phyloP scores from a whole-genome alignment of 148 eudicot species.

The Camellia granthamiana region DNA sequence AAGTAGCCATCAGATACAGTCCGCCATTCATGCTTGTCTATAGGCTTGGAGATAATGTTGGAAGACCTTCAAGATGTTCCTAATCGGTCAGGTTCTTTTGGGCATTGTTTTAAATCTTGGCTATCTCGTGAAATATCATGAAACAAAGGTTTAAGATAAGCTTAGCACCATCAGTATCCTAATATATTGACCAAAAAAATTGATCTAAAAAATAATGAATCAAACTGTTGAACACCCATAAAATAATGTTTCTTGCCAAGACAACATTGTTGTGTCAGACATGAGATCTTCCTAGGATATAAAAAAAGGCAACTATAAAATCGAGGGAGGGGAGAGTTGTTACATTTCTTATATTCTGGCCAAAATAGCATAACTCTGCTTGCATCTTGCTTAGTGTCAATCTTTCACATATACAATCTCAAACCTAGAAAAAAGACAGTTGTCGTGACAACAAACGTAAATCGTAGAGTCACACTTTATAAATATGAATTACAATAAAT shows the following conservation, averaged over 20 bases:
- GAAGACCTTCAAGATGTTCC: neutral
- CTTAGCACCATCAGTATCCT: neutral
- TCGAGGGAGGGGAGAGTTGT: too few species aligned
- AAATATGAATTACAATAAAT: too few species aligned
- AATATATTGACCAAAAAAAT: neutral
- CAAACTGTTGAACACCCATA: neutral
- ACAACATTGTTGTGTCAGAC: neutral
- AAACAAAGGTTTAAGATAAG: neutral
- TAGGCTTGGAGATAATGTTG: neutral
- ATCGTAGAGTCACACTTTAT: too few species aligned
- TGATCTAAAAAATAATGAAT: neutral
- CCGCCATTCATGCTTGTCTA: too few species aligned
- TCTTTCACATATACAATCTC: too few species aligned
- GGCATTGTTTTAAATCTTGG: neutral
- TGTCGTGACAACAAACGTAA: too few species aligned
- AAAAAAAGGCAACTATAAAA: neutral
- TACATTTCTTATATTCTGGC: too few species aligned
- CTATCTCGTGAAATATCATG: neutral
- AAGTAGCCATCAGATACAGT: too few species aligned
- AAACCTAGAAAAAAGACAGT: too few species aligned
- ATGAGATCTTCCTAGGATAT: neutral
- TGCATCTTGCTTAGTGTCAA: too few species aligned
- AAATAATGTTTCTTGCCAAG: neutral
- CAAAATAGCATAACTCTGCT: too few species aligned
- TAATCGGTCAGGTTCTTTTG: neutral